A percentile compares a stretch with the other conserved stretches of the same genome.
phyloP scores from a whole-genome alignment of 495 filamentous ascomycete genomes.

The Aspergillus mulundensis region DNA sequence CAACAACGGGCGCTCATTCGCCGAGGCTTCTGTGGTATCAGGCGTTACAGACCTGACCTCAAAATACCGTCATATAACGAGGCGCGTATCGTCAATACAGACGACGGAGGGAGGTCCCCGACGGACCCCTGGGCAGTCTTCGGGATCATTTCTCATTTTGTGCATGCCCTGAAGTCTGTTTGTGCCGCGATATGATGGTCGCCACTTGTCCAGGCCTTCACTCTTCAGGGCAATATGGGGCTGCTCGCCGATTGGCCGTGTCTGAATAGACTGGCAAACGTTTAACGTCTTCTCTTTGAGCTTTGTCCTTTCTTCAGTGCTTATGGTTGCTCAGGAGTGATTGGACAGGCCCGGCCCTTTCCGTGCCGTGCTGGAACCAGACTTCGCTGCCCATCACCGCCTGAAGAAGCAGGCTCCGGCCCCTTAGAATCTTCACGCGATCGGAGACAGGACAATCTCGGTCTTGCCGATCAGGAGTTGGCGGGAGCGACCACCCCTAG shows the following conservation, averaged over 20 bases:
- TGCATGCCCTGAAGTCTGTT: constrained; percentile 4
- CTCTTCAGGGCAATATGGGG: constrained; percentile 4
- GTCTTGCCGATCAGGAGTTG: background rate
- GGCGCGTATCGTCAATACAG: constrained; percentile 19
- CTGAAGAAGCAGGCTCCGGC: background rate
- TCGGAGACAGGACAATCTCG: background rate
- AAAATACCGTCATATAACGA: constrained; percentile 32
- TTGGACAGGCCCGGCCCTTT: constrained; percentile 42
- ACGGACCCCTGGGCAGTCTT: constrained; percentile 8
- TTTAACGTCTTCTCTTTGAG: background rate
- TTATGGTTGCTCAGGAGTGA: constrained; percentile 9
- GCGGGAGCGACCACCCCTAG: background rate
- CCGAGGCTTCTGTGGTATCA: constrained; percentile 9
- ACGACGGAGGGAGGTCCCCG: background rate
- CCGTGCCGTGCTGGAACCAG: constrained; percentile 34
- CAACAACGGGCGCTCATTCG: constrained; percentile 14
- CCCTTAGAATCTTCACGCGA: background rate
- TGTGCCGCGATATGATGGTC: constrained; percentile 4
- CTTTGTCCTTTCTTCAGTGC: constrained; percentile 12
- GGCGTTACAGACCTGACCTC: constrained; percentile 17
- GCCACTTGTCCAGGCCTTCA: background rate
- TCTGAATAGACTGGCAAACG: constrained; percentile 3
- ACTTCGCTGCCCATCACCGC: constrained; percentile 10
- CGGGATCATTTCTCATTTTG: constrained; percentile 11
- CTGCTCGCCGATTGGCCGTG: constrained; percentile 6